Evolutionary conservation across 1,139 yeast genomes (phyloP).

Genomic region (Pichia sp.): DNA sequence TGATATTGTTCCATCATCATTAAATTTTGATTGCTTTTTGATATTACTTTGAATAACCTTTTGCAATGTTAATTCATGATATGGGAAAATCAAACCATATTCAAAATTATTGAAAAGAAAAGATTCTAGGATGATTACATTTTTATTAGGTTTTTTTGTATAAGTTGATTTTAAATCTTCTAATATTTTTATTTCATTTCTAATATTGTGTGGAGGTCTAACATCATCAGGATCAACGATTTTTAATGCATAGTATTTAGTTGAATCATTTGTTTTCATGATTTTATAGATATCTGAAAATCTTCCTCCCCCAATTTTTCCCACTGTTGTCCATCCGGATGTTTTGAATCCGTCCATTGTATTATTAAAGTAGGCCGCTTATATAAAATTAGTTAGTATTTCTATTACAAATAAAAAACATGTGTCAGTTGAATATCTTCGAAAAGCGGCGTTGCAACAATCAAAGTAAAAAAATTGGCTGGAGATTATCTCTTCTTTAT

Average conservation of each 20-base stretch:
- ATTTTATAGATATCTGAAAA: constrained; percentile 32
- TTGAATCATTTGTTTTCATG: not conserved
- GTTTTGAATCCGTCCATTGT: not conserved
- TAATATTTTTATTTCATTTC: constrained; percentile 36
- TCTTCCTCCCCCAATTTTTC: constrained; percentile 28
- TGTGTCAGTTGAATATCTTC: not conserved
- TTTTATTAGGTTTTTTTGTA: constrained; percentile 18
- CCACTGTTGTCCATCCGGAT: constrained; percentile 12
- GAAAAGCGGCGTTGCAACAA: no score
- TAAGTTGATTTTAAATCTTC: constrained; percentile 19
- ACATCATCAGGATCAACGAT: constrained; percentile 42
- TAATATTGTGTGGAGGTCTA: constrained; percentile 42
- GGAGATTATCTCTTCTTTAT: not conserved
- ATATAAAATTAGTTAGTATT: not conserved
- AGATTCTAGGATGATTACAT: constrained; percentile 27
- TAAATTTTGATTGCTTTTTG: constrained; percentile 28
- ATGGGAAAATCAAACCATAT: constrained; percentile 38
- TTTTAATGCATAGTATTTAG: constrained; percentile 34
- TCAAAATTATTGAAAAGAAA: constrained; percentile 32
- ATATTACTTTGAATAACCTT: constrained; percentile 29
- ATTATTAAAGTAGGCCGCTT: not conserved
- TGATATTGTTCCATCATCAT: constrained; percentile 12
- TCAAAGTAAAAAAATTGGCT: not conserved
- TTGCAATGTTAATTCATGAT: constrained; percentile 31
- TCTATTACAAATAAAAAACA: not conserved